Percentiles rank a stretch among this genome's conserved stretches.
Evolutionary conservation across 2,329 filamentous ascomycete genomes (phyloP).

Genomic region (Leptodontidium sp.): DNA sequence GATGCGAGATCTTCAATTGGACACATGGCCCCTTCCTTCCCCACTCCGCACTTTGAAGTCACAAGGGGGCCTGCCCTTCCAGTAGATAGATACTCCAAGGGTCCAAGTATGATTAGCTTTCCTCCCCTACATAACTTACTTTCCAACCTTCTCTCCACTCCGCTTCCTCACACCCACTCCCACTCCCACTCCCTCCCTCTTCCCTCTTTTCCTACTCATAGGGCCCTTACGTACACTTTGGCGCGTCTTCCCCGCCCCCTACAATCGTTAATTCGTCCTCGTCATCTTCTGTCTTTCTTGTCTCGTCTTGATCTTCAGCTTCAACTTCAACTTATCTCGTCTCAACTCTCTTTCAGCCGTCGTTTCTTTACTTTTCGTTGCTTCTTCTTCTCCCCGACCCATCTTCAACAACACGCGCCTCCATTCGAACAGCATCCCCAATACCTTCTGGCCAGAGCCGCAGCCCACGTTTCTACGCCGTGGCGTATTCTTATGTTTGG

Average conservation of each 20-base stretch:
- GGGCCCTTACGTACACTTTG: neutral
- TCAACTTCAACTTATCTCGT: neutral
- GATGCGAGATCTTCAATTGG: no score
- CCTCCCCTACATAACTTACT: neutral
- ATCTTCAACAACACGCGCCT: neutral
- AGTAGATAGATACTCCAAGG: no score
- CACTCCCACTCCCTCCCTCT: neutral
- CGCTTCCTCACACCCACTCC: no score
- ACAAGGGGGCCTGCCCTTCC: no score
- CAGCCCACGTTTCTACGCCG: neutral
- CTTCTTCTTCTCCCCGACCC: neutral
- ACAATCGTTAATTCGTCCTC: neutral
- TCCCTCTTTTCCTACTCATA: neutral
- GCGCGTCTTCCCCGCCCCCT: constrained; percentile 1
- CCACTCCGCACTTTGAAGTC: no score
- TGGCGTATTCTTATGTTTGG: constrained; percentile 10
- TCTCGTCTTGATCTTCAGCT: neutral
- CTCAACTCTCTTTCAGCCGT: neutral
- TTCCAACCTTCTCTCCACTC: neutral
- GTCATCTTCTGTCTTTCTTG: neutral
- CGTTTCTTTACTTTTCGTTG: neutral
- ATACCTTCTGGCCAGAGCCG: neutral
- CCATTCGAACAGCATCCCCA: neutral
- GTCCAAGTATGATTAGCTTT: no score
- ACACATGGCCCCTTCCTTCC: no score